Percentiles rank a stretch among this genome's conserved stretches.
Conservation (phyloP, 148 eudicot genomes). For the Limonium bicolor region DNA sequence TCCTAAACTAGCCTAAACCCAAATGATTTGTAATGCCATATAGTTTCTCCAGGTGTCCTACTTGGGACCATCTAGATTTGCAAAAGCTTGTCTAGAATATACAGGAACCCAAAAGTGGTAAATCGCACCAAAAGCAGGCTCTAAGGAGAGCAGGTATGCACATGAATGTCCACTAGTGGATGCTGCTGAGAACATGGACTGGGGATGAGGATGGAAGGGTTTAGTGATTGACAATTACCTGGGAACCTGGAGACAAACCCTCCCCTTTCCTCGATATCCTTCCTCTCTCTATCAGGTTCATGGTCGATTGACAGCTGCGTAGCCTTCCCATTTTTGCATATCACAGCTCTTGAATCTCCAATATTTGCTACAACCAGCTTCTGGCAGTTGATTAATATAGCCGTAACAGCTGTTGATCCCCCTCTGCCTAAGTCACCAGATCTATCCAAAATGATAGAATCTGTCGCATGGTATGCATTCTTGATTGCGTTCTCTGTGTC, state of each 20-base stretch:
- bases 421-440: conserved; percentile 33
- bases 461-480: conserved; percentile 40
- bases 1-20: too few relatives aligned
- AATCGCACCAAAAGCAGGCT: too few relatives aligned
- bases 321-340: conserved; percentile 36
- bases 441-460: conserved; percentile 31
- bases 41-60: too few relatives aligned
- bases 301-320: conserved; percentile 49
- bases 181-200: too few relatives aligned
- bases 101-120: too few relatives aligned
- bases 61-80: too few relatives aligned
- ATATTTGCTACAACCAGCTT: conserved; percentile 50
- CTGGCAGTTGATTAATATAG: conserved; percentile 41
- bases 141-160: too few relatives aligned
- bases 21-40: too few relatives aligned
- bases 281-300: conserved; percentile 28
- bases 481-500: conserved; percentile 32
- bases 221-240: conserved; percentile 16
- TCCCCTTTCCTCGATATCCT: conserved; percentile 21
- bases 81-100: too few relatives aligned
- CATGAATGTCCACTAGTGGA: too few relatives aligned
- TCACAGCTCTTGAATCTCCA: conserved; percentile 63
- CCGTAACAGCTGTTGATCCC: conserved; percentile 74
- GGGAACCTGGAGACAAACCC: conserved; percentile 29
- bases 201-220: too few relatives aligned